These are phyloP conservation scores for Pleurotus platypus DNA, from an alignment of 768 basidiomycete genomes.

Conservation along the genomic window DNA sequence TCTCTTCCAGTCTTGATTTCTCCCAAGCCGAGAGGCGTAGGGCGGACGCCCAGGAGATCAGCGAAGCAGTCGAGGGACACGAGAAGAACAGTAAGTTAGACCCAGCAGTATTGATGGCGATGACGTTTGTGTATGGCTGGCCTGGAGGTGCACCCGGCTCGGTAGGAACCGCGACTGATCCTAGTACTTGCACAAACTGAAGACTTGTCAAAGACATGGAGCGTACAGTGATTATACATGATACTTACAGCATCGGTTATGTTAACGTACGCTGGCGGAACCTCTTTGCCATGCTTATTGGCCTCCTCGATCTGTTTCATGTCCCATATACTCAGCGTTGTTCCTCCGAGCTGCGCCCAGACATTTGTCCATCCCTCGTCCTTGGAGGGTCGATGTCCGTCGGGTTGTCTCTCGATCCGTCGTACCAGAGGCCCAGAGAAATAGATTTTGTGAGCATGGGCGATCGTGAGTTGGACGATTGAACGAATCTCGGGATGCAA, in stretches of 20 bases:
- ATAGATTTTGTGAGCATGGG: slow-evolving; percentile 83
- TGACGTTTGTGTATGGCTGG: slow-evolving; percentile 69
- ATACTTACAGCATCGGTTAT: slow-evolving; percentile 79
- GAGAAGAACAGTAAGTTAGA: slow-evolving; percentile 88
- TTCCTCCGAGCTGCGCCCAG: slow-evolving; percentile 89
- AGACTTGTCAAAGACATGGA: slow-evolving; percentile 9
- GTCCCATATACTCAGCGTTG: slow-evolving; percentile 88
- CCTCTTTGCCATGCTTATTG: slow-evolving; percentile 72
- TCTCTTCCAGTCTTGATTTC: slow-evolving; percentile 91
- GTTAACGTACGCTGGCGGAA: slow-evolving; percentile 85
- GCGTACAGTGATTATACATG: slow-evolving; percentile 7
- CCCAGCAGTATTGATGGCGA: slow-evolving; percentile 93
- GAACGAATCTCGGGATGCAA: slow-evolving; percentile 83
- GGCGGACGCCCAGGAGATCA: slow-evolving; percentile 89
- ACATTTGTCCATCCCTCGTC: slow-evolving; percentile 83
- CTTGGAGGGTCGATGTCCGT: slow-evolving; percentile 64
- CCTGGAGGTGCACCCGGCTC: slow-evolving; percentile 39
- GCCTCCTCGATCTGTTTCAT: slow-evolving; percentile 87
- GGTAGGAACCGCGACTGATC: slow-evolving; percentile 64
- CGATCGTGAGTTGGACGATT: slow-evolving; percentile 66
- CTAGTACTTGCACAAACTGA: slow-evolving; percentile 78
- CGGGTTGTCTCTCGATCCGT: slow-evolving; percentile 71
- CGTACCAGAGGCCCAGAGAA: slow-evolving; percentile 83
- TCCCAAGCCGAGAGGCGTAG: slow-evolving; percentile 92
- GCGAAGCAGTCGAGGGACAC: slow-evolving; percentile 64